Evolutionary conservation across 768 basidiomycete species (phyloP).

Genomic region (Tricholoma flavovirens): DNA sequence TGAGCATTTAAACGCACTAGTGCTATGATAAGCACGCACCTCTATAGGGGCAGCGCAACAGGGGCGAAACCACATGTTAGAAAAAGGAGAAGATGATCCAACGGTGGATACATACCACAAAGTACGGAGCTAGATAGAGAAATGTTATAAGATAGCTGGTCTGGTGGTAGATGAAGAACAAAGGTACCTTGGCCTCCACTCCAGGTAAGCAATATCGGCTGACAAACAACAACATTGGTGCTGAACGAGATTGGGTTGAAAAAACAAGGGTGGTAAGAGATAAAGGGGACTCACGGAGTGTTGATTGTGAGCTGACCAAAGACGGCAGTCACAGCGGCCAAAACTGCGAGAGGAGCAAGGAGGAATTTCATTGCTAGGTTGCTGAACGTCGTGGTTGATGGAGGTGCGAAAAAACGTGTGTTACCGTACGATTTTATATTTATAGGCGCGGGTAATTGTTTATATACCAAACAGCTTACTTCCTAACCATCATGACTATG

Average conservation of each 20-base stretch:
- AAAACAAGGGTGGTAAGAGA: neutral
- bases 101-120: conserved; percentile 42
- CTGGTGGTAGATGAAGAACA: neutral
- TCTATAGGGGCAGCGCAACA: conserved; percentile 29
- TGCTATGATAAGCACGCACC: conserved; percentile 19
- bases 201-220: conserved; percentile 52
- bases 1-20: neutral
- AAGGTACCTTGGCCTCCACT: conserved; percentile 50
- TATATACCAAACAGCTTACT: conserved; percentile 26
- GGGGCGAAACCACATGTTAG: conserved; percentile 1
- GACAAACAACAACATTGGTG: conserved; percentile 45
- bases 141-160: conserved; percentile 6
- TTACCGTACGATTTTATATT: conserved; percentile 13
- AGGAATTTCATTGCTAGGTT: conserved; percentile 44
- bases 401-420: conserved; percentile 20
- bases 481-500: conserved; percentile 10
- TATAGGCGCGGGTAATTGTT: conserved; percentile 13
- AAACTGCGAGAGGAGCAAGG: conserved; percentile 33
- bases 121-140: conserved; percentile 48
- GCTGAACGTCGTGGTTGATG: conserved; percentile 17
- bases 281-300: conserved; percentile 56
- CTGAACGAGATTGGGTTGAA: conserved; percentile 26
- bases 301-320: conserved; percentile 47
- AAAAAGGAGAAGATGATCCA: neutral
- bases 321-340: conserved; percentile 36